Percentiles rank a stretch among this genome's conserved stretches.
phyloP scores from a whole-genome alignment of 2,329 filamentous ascomycete species.

The Fusarium multiceps region DNA sequence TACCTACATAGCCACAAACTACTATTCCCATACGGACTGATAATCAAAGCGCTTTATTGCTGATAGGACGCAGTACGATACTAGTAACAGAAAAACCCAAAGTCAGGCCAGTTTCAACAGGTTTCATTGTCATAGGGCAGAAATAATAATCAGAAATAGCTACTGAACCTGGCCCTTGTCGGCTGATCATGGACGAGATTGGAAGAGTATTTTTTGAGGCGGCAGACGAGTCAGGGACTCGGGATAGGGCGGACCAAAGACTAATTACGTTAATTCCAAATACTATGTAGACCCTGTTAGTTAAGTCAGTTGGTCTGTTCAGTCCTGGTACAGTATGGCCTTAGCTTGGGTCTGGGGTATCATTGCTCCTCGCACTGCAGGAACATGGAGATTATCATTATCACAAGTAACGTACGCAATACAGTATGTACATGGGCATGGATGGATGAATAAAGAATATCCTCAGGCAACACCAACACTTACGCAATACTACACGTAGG shows the following conservation, averaged over 20 bases:
- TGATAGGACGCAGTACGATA: constrained; percentile 7
- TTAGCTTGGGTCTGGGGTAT: constrained; percentile 1
- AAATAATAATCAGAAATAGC: constrained; percentile 3
- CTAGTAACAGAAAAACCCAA: constrained; percentile 23
- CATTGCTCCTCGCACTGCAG: constrained; percentile 14
- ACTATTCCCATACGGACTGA: not conserved
- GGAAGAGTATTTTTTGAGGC: constrained; percentile 17
- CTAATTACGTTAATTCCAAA: constrained; percentile 15
- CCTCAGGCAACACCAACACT: not conserved
- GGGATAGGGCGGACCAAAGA: constrained; percentile 20
- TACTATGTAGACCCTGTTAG: constrained; percentile 2
- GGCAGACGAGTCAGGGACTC: constrained; percentile 37
- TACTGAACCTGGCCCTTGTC: constrained; percentile 9
- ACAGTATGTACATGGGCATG: not conserved
- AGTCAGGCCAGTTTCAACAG: constrained; percentile 36
- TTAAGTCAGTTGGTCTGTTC: not conserved
- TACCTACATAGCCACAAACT: not conserved
- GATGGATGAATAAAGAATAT: not conserved
- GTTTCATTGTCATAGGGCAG: constrained; percentile 32
- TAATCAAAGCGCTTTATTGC: not conserved
- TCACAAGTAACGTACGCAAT: constrained; percentile 4
- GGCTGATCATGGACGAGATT: constrained; percentile 18
- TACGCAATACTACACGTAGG: not conserved
- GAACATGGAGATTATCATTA: not conserved
- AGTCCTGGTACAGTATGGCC: not conserved